Percentiles rank a stretch among this genome's conserved stretches.
phyloP scores from a whole-genome alignment of 2,329 filamentous ascomycete species.

The Paracorniculantispora psalliotae region DNA sequence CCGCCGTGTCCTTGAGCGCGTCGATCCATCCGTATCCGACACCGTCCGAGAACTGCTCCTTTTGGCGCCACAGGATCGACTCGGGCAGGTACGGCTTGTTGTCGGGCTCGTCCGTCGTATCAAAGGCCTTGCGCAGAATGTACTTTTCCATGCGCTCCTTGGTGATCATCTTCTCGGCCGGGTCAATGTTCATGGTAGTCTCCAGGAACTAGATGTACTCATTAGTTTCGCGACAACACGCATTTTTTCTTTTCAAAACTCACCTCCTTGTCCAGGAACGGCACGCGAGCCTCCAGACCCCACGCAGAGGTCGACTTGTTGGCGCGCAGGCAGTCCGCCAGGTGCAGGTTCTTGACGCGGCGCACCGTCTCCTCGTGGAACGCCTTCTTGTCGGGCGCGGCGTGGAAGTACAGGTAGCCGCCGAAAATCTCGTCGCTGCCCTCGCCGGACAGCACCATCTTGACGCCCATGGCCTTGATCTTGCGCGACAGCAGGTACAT shows the following conservation, averaged over 20 bases:
- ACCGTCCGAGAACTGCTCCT: slow-evolving; percentile 98
- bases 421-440: slow-evolving; percentile 98
- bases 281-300: slow-evolving; percentile 96
- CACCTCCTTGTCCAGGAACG: slow-evolving; percentile 91
- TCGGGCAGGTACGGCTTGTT: slow-evolving; percentile 86
- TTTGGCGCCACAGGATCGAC: slow-evolving; percentile 95
- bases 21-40: slow-evolving; percentile 99
- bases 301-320: slow-evolving; percentile 99
- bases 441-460: slow-evolving; percentile 98
- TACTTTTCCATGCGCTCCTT: slow-evolving; percentile 92
- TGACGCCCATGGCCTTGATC: slow-evolving; percentile 99
- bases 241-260: slow-evolving; percentile 23
- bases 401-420: slow-evolving; percentile 98
- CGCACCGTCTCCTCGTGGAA: slow-evolving; percentile 95
- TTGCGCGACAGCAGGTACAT: slow-evolving; percentile 98
- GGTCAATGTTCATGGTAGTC: slow-evolving; percentile 88
- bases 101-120: slow-evolving; percentile 80
- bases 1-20: slow-evolving; percentile 89
- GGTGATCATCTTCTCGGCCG: slow-evolving; percentile 91
- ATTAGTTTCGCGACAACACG: slow-evolving; percentile 5
- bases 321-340: slow-evolving; percentile 92
- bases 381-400: slow-evolving; percentile 81
- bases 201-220: slow-evolving; percentile 68
- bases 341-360: slow-evolving; percentile 91
- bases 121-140: slow-evolving; percentile 95